Percentiles rank a stretch among this genome's conserved stretches.
These are phyloP conservation scores for Fraxinus greggii DNA, from an alignment of 305 asterid species.

Conservation along the genomic window DNA sequence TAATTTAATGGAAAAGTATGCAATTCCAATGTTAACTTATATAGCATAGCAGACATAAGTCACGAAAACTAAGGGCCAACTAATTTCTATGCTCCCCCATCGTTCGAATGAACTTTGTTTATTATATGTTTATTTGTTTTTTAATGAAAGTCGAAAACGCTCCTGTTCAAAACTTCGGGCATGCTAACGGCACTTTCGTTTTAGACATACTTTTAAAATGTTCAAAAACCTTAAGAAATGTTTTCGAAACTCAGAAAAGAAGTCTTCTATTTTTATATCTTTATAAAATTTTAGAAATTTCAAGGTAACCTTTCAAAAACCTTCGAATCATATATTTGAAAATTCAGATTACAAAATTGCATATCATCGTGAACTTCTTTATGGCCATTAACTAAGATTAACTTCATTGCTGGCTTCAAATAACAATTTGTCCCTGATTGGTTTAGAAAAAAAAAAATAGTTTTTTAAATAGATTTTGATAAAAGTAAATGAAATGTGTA, in stretches of 20 bases:
- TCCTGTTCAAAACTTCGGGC: not conserved
- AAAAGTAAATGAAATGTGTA: too few relatives aligned
- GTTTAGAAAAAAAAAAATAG: too few relatives aligned
- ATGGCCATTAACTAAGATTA: not conserved
- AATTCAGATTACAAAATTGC: not conserved
- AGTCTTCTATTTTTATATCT: not conserved
- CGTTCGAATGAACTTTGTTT: not conserved
- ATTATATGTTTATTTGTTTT: not conserved
- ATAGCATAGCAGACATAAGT: not conserved
- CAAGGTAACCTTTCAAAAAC: not conserved
- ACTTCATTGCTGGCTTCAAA: not conserved
- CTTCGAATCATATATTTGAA: not conserved
- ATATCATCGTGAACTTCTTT: not conserved
- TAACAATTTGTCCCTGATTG: not conserved
- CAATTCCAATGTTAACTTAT: not conserved
- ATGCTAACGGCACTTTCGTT: not conserved
- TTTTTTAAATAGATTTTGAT: too few relatives aligned
- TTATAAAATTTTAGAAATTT: not conserved
- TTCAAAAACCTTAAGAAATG: not conserved
- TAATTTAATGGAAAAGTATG: not conserved
- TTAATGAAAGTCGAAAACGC: not conserved
- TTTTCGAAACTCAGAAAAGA: too few relatives aligned
- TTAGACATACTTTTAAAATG: not conserved
- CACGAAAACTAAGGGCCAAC: not conserved
- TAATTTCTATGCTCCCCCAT: not conserved